Percentiles rank a stretch among this genome's conserved stretches.
phyloP scores from a whole-genome alignment of 345 rosid genomes.

The Pistacia integerrima region DNA sequence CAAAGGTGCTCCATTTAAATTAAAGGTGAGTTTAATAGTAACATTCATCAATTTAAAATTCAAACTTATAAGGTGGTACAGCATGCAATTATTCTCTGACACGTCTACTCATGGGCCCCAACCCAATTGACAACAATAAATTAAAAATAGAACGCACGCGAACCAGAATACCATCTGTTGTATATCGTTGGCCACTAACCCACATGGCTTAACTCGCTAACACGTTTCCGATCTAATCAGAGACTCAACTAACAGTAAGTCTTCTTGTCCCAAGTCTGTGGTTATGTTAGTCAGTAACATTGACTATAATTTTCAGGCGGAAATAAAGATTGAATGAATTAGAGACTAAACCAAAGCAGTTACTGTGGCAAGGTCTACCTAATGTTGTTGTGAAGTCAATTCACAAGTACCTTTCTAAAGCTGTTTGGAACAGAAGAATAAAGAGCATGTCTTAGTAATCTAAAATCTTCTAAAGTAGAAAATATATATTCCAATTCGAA shows the following conservation, averaged over 20 bases:
- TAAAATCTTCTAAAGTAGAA: not conserved
- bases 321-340: not conserved
- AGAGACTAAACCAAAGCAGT: not conserved
- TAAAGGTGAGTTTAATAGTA: no score
- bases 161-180: no score
- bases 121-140: no score
- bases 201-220: slow-evolving; percentile 13
- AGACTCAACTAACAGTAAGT: not conserved
- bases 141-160: no score
- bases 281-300: not conserved
- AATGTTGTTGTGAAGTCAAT: not conserved
- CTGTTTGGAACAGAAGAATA: not conserved
- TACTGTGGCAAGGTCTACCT: not conserved
- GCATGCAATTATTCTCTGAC: no score
- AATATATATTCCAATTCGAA: not conserved
- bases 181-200: no score
- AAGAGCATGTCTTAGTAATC: not conserved
- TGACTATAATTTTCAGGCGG: not conserved
- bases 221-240: not conserved
- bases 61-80: no score
- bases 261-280: not conserved
- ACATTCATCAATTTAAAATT: no score
- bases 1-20: no score
- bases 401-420: not conserved
- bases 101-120: no score